These are phyloP conservation scores for Sarcodon aspratus DNA, from an alignment of 768 basidiomycete genomes.

Conservation along the genomic window DNA sequence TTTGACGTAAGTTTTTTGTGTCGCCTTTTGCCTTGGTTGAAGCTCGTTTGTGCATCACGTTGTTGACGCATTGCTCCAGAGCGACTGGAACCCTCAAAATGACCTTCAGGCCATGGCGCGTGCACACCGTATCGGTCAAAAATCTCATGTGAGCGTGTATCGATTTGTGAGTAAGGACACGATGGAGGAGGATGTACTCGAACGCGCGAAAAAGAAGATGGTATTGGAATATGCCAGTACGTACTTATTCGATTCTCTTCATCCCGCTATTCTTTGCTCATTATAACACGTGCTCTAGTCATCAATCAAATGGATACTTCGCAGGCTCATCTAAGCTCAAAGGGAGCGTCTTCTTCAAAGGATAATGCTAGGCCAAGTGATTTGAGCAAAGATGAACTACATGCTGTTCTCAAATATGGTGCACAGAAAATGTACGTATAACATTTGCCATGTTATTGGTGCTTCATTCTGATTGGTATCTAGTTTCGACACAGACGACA, in stretches of 20 bases:
- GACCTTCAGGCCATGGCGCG: conserved; percentile 99
- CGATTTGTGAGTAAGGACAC: conserved; percentile 98
- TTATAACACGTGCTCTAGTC: conserved; percentile 35
- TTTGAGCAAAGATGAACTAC: conserved; percentile 91
- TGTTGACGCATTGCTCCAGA: conserved; percentile 35
- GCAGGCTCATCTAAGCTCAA: conserved; percentile 87
- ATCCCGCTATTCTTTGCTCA: conserved; percentile 1
- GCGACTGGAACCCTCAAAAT: conserved; percentile 98
- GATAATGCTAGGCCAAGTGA: conserved; percentile 70
- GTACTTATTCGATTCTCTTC: conserved; percentile 23
- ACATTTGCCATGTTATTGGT: conserved; percentile 2
- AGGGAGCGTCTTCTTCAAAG: conserved; percentile 45
- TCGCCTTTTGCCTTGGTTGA: background rate
- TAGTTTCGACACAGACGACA: conserved; percentile 97
- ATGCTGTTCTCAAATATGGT: conserved; percentile 96
- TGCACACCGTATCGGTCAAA: conserved; percentile 97
- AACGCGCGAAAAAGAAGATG: conserved; percentile 99
- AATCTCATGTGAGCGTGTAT: conserved; percentile 97
- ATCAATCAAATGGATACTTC: conserved; percentile 99
- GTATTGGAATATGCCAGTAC: conserved; percentile 97
- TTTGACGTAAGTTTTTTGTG: conserved; percentile 65
- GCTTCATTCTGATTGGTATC: conserved; percentile 7
- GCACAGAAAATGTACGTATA: conserved; percentile 88
- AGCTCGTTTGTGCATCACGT: conserved; percentile 4
- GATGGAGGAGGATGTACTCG: conserved; percentile 97